Base-by-base conservation (phyloP, 495 filamentous ascomycete genomes). In the Lindgomyces ingoldianus region DNA sequence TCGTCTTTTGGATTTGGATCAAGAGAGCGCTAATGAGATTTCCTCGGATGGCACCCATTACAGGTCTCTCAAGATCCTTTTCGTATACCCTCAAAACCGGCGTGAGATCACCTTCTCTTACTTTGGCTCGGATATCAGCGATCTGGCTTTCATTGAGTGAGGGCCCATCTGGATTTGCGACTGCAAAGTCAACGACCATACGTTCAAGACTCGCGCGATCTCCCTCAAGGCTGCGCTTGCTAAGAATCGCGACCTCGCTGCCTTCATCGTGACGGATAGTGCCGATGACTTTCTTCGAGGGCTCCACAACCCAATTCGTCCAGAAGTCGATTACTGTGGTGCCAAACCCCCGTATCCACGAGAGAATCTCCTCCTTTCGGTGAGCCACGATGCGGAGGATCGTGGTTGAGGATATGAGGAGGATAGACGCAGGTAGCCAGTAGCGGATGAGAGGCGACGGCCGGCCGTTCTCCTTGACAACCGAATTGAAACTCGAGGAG, bases 1-100 rank as follows among this genome's bases (percentile, higher is more conserved):
- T 98, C 0, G 94, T 98, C 80, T 98, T 98, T 72, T 98, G 94
- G 47, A 98, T 85, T 72, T 98, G 94, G 47, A 98, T 96, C 29
- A 98, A 81, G 51, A 98, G 83, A 22, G 94, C 89, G 51, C 94
- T 85, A 48, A 97, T 79, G n/a, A 98, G 78, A 72, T 96, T 92
- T 19, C 94, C 94, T 45, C 81, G 81, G 16, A 98, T 72, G 0
- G 91, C 88, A 6, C 91, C 91, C 29, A 84, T 77, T 42, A 98
- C 85, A 21, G 94, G 94, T 36, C 77, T 84, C 24, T 87, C 81
- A 36, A 98, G 73, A 70, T 96, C 94, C 64, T 85, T 84, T 73
- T 98, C 94, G 73, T 96, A 98, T 0, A 91, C 93, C 67, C 81
- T 88, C 14, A 98, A 79, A 0, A 98, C 89, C 1, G 93, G 89